Base-by-base conservation (phyloP, 1,284 basidiomycete genomes). In the Apiotrichum brassicae region DNA sequence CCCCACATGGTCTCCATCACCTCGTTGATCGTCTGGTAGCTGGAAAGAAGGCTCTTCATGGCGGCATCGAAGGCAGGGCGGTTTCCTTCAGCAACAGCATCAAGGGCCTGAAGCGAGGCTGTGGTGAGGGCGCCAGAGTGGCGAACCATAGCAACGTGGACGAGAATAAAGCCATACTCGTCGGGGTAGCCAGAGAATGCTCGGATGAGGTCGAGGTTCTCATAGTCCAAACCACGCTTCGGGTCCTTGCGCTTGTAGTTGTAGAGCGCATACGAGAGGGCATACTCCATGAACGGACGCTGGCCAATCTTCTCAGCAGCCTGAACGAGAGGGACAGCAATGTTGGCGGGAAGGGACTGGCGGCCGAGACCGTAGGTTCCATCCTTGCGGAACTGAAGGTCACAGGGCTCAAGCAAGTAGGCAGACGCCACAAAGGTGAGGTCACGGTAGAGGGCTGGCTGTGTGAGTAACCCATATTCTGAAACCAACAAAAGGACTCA, bases 1-100 rank as follows among this genome's bases (percentile, higher is more conserved):
- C 54, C 54, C 54, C 54, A 56, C 54, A 56, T 56, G 28, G 50
- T 48, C 54, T 56, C 54, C 54, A 56, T 56, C 28, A 46, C 44
- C 6, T 19, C 19, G 51, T 56, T 56, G 50, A 56, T 47, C 18
- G 42, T 41, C 50, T 49, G 48, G 54, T 56, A 56, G 13, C 45
- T 24, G 7, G 28, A 12, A 20, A 49, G 48, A 24, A 56, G 32
- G 45, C 47, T 39, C 26, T 34, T 16, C 54, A 56, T 56, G 23
- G 48, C 50, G 36, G 32, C 26, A 45, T 49, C 35, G 33, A 56
- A 56, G 18, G 41, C 50, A 6, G 45, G 41, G 38, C 54, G 54
- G 50, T 56, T 26, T 13, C 45, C 45, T n/a, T 30, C 16, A 4
- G 54, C 41, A 13, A 33, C 54, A 20, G 48, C 47, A 44, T 56